Base-by-base conservation (phyloP, 768 basidiomycete genomes). In the Sarcodon aspratus region DNA sequence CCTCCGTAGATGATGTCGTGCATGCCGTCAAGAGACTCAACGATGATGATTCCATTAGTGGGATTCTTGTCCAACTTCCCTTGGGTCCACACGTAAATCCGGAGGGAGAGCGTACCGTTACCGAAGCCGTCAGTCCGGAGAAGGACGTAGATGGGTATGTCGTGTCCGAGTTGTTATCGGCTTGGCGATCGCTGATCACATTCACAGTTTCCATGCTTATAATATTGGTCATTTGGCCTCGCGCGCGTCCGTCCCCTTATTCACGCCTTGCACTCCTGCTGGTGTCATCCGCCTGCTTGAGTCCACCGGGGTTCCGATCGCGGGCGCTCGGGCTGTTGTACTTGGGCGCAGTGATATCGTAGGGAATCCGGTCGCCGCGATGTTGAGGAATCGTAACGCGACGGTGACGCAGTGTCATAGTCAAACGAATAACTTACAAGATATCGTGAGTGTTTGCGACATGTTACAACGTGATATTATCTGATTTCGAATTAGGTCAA, bases 331-430 rank as follows among this genome's bases (percentile, higher is more conserved):
- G 59, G 82, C 85, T 9, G 94, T 97, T 50, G 92, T 99, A 18
- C 82, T 99, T 40, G 96, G 96, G 52, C 84, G 96, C 55, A 92
- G 88, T 61, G 96, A 99, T 61, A 98, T 99, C 58, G 96, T 99
- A 49, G 96, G 96, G 48, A 95, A 80, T 57, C 96, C 96, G 31
- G 93, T 97, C 45, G 82, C 84, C 35, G 85, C 90, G 33, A 82
- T 99, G 75, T 73, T 99, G 47, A 74, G 91, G 57, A 86, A 83
- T 62, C 79, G 77, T 52, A 87, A 98, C 61, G 94, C 96, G 2
- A 99, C 96, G 17, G 92, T 98, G 53, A 98, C 93, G 17, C 95
- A 97, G 65, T 98, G 95, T 65, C 96, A 99, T 66, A 93, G 90
- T 55, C 76, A 79, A 36, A 94, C 95, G 48, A 79, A 79, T 65